phyloP scores from a whole-genome alignment of 1,139 yeast species.

The Pichia sp. region DNA sequence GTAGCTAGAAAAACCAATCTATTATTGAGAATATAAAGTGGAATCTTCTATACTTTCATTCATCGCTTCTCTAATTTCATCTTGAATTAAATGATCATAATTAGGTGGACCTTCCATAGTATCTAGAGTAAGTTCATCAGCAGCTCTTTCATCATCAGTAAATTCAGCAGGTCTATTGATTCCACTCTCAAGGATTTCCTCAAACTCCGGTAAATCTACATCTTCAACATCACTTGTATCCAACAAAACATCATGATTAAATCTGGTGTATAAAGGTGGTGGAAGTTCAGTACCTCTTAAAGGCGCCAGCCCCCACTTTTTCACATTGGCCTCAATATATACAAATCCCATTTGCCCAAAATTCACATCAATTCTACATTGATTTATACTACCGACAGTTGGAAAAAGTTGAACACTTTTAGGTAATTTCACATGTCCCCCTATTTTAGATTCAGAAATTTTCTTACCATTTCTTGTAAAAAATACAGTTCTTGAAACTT shows the following conservation, averaged over 20 bases:
- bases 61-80: slow-evolving; percentile 18
- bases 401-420: slow-evolving; percentile 37
- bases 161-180: slow-evolving; percentile 21
- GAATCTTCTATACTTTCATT: slow-evolving; percentile 5
- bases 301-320: slow-evolving; percentile 63
- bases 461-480: slow-evolving; percentile 69
- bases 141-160: slow-evolving; percentile 23
- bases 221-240: slow-evolving; percentile 51
- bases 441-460: slow-evolving; percentile 57
- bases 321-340: slow-evolving; percentile 54
- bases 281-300: slow-evolving; percentile 55
- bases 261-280: slow-evolving; percentile 56
- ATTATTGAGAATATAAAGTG: not conserved
- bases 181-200: slow-evolving; percentile 19
- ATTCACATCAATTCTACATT: slow-evolving; percentile 50
- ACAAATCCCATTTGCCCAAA: slow-evolving; percentile 55
- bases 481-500: slow-evolving; percentile 55
- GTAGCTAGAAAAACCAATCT: not conserved
- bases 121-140: slow-evolving; percentile 16
- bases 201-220: slow-evolving; percentile 53
- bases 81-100: slow-evolving; percentile 17
- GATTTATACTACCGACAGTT: slow-evolving; percentile 46
- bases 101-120: slow-evolving; percentile 16
- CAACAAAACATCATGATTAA: slow-evolving; percentile 47
- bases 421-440: slow-evolving; percentile 55